phyloP scores from a whole-genome alignment of 2,329 filamentous ascomycete species.

The Escovopsis sp. region DNA sequence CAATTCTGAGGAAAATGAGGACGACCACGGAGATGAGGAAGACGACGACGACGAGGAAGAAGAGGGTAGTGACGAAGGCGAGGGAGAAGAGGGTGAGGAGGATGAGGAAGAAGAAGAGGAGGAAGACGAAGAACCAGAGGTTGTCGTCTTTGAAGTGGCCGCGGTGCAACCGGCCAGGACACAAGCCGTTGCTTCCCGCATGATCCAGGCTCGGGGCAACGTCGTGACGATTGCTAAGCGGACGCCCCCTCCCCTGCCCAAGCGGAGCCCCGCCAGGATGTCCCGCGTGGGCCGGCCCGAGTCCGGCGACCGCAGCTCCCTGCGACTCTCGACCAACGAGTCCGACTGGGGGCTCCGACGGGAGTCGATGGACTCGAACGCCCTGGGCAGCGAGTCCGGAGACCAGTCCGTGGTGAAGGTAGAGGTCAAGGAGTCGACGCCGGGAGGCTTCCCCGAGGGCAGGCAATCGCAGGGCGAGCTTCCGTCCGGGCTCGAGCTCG shows the following conservation, averaged over 20 bases:
- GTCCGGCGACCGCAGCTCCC: slow-evolving; percentile 41
- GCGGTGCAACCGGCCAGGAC: slow-evolving; percentile 37
- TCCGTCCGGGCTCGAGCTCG: neutral
- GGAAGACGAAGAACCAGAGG: slow-evolving; percentile 42
- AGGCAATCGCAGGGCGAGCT: neutral
- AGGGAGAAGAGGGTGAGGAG: slow-evolving; percentile 10
- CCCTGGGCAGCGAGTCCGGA: neutral
- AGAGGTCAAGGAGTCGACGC: neutral
- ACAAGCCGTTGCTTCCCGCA: slow-evolving; percentile 46
- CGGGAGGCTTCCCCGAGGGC: too few species aligned
- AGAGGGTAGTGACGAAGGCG: slow-evolving; percentile 7
- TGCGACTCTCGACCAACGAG: slow-evolving; percentile 31
- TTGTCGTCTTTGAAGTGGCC: slow-evolving; percentile 54
- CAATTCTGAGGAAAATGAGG: slow-evolving; percentile 7
- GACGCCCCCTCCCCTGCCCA: slow-evolving; percentile 60
- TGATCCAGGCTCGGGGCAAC: slow-evolving; percentile 57
- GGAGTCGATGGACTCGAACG: neutral
- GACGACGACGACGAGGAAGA: slow-evolving; percentile 10
- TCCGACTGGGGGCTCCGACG: slow-evolving; percentile 2
- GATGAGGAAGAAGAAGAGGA: slow-evolving; percentile 29
- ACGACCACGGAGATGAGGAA: slow-evolving; percentile 4
- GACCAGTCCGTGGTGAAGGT: neutral
- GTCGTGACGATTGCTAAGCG: slow-evolving; percentile 78
- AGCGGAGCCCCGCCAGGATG: slow-evolving; percentile 54
- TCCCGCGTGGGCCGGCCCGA: slow-evolving; percentile 35